phyloP scores from a whole-genome alignment of 2,329 filamentous ascomycete genomes.

The Stagonosporopsis chrysanthemi region DNA sequence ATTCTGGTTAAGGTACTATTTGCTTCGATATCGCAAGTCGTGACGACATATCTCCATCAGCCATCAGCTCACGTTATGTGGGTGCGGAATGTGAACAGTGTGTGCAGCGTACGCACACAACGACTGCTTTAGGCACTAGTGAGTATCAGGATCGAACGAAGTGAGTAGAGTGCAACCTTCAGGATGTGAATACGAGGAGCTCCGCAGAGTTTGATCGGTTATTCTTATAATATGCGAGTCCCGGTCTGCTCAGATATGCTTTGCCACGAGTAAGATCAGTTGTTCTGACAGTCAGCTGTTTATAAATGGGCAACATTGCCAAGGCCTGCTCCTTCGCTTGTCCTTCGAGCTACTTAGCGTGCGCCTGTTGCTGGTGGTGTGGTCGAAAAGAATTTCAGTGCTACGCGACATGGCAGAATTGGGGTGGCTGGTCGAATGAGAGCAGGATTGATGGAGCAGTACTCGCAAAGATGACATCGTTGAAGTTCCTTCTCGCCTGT shows the following conservation, averaged over 20 bases:
- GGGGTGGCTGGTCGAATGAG: background rate
- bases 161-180: background rate
- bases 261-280: background rate
- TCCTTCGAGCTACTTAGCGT: background rate
- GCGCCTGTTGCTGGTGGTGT: background rate
- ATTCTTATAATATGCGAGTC: background rate
- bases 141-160: background rate
- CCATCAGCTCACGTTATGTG: background rate
- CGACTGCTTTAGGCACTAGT: background rate
- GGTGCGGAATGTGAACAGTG: background rate
- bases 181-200: background rate
- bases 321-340: background rate
- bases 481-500: background rate
- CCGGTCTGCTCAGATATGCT: background rate
- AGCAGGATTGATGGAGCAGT: background rate
- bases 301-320: background rate
- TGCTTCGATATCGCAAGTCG: background rate
- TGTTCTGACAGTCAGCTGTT: background rate
- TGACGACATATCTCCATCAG: background rate
- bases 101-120: background rate
- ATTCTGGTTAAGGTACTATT: background rate
- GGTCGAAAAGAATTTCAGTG: background rate
- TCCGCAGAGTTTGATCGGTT: background rate
- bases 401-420: background rate
- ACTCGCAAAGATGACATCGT: background rate